These are phyloP conservation scores for Oxyria digyna DNA, from an alignment of 148 eudicot species.

Conservation along the genomic window DNA sequence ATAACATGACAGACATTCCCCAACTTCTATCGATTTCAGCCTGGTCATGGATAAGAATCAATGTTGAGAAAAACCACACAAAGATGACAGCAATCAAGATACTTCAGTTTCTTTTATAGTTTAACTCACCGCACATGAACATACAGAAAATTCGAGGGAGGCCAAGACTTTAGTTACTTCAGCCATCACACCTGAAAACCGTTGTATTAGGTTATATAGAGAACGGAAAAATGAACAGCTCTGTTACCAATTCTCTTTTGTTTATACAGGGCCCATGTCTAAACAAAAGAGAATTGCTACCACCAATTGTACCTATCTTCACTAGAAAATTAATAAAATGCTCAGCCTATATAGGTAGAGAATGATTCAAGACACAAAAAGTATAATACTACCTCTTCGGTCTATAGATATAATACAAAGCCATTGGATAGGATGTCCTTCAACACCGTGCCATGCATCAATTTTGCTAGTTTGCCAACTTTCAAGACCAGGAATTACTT, in stretches of 20 bases:
- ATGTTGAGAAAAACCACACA: neutral
- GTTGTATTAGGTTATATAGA: neutral
- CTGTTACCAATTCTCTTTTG: too few relatives aligned
- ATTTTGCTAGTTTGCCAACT: conserved; percentile 73
- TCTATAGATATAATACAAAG: conserved; percentile 60
- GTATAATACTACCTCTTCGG: conserved; percentile 52
- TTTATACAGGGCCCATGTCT: neutral
- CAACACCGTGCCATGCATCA: conserved; percentile 78
- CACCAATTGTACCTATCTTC: neutral
- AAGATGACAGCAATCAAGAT: neutral
- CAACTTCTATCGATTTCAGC: conserved; percentile 67
- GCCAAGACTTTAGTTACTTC: conserved; percentile 61
- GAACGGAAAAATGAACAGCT: too few relatives aligned
- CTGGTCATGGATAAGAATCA: conserved; percentile 23
- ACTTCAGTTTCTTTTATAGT: neutral
- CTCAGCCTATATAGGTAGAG: neutral
- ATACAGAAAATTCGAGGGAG: conserved; percentile 51
- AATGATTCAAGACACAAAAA: neutral
- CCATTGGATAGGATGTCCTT: conserved; percentile 85
- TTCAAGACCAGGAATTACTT: conserved; percentile 71
- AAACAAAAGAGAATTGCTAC: neutral
- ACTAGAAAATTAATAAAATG: neutral
- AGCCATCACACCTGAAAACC: conserved; percentile 61
- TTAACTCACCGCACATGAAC: conserved; percentile 80
- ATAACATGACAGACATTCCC: conserved; percentile 73